Evolutionary conservation across 2,329 filamentous ascomycete genomes (phyloP).

Genomic region (Thelonectria blattea): DNA sequence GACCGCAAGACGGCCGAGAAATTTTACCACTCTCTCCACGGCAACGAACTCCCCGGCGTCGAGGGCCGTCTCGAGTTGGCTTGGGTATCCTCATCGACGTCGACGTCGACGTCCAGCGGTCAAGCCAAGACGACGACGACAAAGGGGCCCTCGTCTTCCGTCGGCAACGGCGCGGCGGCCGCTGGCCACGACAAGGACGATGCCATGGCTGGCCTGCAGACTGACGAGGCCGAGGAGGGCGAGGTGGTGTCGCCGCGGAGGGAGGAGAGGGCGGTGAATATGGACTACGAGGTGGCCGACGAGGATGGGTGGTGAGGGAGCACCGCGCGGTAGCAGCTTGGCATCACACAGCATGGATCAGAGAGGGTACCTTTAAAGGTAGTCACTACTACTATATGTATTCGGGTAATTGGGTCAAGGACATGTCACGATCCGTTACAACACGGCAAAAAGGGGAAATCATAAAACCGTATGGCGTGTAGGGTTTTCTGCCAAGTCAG

Average conservation of each 20-base stretch:
- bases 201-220: slow-evolving; percentile 33
- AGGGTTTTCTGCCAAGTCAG: slow-evolving; percentile 13
- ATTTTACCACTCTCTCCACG: slow-evolving; percentile 65
- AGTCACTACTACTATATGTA: background rate
- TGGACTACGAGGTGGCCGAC: slow-evolving; percentile 62
- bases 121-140: too few relatives aligned
- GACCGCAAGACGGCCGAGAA: slow-evolving; percentile 75
- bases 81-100: slow-evolving; percentile 63
- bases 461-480: slow-evolving; percentile 4
- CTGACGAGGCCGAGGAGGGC: slow-evolving; percentile 14
- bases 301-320: slow-evolving; percentile 53
- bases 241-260: slow-evolving; percentile 35
- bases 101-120: slow-evolving; percentile 32
- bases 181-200: slow-evolving; percentile 31
- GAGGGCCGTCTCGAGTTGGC: slow-evolving; percentile 67
- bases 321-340: background rate
- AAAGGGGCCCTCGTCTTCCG: slow-evolving; percentile 5
- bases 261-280: slow-evolving; percentile 46
- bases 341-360: background rate
- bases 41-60: slow-evolving; percentile 65
- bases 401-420: background rate
- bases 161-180: slow-evolving; percentile 17
- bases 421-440: background rate
- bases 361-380: background rate
- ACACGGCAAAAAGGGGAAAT: background rate